A percentile compares a stretch with the other conserved stretches of the same genome.
Evolutionary conservation across 495 filamentous ascomycete genomes (phyloP).

Genomic region (Trichodelitschia bisporula): DNA sequence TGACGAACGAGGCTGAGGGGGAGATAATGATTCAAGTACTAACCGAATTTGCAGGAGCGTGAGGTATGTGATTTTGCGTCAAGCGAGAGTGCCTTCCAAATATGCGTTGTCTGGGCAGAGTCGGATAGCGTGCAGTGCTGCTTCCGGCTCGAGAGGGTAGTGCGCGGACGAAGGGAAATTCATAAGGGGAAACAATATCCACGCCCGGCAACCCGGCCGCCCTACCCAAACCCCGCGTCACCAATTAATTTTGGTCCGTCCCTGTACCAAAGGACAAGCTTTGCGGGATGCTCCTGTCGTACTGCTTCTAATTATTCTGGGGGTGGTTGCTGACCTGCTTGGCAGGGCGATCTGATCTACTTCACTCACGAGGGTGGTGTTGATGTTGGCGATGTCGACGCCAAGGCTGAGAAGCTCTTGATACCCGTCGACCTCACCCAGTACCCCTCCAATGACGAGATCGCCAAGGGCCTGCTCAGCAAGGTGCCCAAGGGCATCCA

Average conservation of each 20-base stretch:
- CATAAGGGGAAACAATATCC: neutral
- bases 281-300: too few relatives aligned
- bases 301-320: neutral
- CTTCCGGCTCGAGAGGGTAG: too few relatives aligned
- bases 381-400: slow-evolving; percentile 97
- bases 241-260: too few relatives aligned
- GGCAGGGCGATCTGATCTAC: slow-evolving; percentile 94
- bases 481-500: slow-evolving; percentile 91
- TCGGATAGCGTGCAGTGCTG: too few relatives aligned
- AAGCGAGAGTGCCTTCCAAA: too few relatives aligned
- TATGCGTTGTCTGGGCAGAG: too few relatives aligned
- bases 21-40: slow-evolving; percentile 1
- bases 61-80: too few relatives aligned
- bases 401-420: slow-evolving; percentile 93
- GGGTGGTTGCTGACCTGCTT: slow-evolving; percentile 2
- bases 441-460: slow-evolving; percentile 89
- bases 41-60: too few relatives aligned
- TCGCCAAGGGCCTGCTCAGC: slow-evolving; percentile 58
- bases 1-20: slow-evolving; percentile 44
- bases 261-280: too few relatives aligned
- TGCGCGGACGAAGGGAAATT: slow-evolving; percentile 34
- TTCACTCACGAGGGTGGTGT: slow-evolving; percentile 99
- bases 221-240: too few relatives aligned
- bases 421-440: slow-evolving; percentile 86
- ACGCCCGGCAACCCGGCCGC: too few relatives aligned